Conservation (phyloP, 495 filamentous ascomycete genomes). For the Hypoxylon lenormandii region DNA sequence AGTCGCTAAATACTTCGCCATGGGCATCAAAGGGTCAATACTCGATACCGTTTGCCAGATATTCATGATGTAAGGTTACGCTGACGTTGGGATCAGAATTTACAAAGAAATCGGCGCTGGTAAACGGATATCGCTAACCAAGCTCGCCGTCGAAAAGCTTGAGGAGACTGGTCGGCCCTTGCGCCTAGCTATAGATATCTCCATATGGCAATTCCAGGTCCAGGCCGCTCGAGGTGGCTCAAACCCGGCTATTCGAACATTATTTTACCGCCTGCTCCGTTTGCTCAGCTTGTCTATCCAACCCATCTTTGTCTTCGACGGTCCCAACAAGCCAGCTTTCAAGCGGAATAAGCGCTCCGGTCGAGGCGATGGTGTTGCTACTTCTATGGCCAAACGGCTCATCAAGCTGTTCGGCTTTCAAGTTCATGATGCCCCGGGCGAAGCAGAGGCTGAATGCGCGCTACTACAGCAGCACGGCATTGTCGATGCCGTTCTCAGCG, state of each 20-base stretch:
- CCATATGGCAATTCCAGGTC: slow-evolving; percentile 97
- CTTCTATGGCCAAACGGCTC: slow-evolving; percentile 78
- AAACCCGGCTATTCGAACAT: slow-evolving; percentile 89
- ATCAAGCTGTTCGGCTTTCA: slow-evolving; percentile 87
- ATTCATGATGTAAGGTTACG: neutral
- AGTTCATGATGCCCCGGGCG: slow-evolving; percentile 87
- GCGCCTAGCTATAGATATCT: slow-evolving; percentile 90
- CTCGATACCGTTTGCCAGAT: slow-evolving; percentile 6
- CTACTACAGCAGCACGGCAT: slow-evolving; percentile 82
- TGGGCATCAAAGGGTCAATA: slow-evolving; percentile 72
- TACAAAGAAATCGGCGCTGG: slow-evolving; percentile 88
- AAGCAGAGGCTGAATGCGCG: slow-evolving; percentile 97
- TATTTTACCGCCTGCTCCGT: slow-evolving; percentile 91
- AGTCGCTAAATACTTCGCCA: slow-evolving; percentile 40
- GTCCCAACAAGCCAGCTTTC: slow-evolving; percentile 86
- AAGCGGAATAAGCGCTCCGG: slow-evolving; percentile 80
- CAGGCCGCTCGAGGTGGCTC: slow-evolving; percentile 86
- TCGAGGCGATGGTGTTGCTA: slow-evolving; percentile 60
- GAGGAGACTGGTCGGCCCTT: slow-evolving; percentile 77
- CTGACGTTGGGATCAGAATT: slow-evolving; percentile 68
- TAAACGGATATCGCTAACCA: slow-evolving; percentile 82
- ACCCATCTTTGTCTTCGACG: slow-evolving; percentile 96
- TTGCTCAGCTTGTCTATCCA: slow-evolving; percentile 83
- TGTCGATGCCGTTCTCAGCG: slow-evolving; percentile 94
- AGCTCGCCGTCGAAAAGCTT: slow-evolving; percentile 79